Base-by-base conservation (phyloP, 2,329 filamentous ascomycete genomes). In the Venturia oleaginea region DNA sequence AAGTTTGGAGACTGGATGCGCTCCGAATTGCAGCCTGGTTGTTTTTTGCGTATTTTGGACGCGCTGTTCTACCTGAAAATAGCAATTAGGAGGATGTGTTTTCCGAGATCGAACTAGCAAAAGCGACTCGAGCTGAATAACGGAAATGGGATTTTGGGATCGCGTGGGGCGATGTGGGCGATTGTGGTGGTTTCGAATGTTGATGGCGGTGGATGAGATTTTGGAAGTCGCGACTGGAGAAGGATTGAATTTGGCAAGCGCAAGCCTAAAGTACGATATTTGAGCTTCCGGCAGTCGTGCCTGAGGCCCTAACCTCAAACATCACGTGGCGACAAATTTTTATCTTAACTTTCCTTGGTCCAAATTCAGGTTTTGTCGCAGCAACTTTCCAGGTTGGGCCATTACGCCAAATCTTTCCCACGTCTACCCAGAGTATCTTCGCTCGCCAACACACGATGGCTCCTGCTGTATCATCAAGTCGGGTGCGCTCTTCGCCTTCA, bases 91-190 rank as follows among this genome's bases (percentile, higher is more conserved):
- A 22, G 30, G 8, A 34, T 30, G 51, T 51, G 24, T 57, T 57
- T 57, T 57, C 34, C 51, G 51, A 57, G 51, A 57, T 57, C 51
- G n/a, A 17, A 30, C 51, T 57, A 57, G 30, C 51, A 5, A 57
- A 57, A 57, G 51, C 51, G 51, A 57, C 51, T 57, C 51, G 51
- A 57, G 11, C 4, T 32, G 51, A 34, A 27, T n/a, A 30, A 30
- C 51, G 24, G 27, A 15, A 34, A 10, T 57, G 27, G 5, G 51
- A 30, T 11, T 32, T 32, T 57, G 34, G 34, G 51, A 57, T 57
- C 51, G 51, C 51, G 51, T 13, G 27, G 27, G 51, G 51, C 15
- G 51, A 32, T 57, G 51, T 17, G 19, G 51, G 51, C 51, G 51
- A 19, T 13, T 57, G 27, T 24, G 19, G 27, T 32, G 19, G 19